Evolutionary conservation across 2,329 filamentous ascomycete species (phyloP).

Genomic region (Colletotrichum zoysiae): DNA sequence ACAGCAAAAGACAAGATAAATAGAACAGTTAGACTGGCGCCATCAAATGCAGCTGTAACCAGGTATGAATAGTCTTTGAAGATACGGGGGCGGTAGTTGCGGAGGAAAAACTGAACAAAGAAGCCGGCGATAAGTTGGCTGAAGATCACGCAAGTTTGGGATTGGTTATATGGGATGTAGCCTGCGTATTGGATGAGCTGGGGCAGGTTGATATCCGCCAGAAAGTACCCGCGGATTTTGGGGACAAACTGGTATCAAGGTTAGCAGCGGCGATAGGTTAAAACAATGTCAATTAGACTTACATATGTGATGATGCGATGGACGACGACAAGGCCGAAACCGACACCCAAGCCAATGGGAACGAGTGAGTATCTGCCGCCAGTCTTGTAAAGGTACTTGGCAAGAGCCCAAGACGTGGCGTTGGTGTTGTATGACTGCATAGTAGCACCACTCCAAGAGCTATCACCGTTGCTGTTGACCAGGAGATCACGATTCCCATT

Average conservation of each 20-base stretch:
- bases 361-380: slow-evolving; percentile 60
- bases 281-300: slow-evolving; percentile 38
- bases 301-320: slow-evolving; percentile 60
- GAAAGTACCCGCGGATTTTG: slow-evolving; percentile 56
- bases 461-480: slow-evolving; percentile 58
- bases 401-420: slow-evolving; percentile 63
- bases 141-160: slow-evolving; percentile 67
- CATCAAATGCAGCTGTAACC: slow-evolving; percentile 65
- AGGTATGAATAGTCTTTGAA: slow-evolving; percentile 68
- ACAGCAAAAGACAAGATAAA: slow-evolving; percentile 69
- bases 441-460: slow-evolving; percentile 65
- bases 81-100: slow-evolving; percentile 64
- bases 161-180: slow-evolving; percentile 66
- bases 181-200: slow-evolving; percentile 68
- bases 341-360: slow-evolving; percentile 63
- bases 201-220: slow-evolving; percentile 62
- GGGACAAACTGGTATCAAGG: slow-evolving; percentile 56
- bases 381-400: slow-evolving; percentile 64
- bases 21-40: slow-evolving; percentile 60
- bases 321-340: slow-evolving; percentile 56
- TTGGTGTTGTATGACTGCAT: slow-evolving; percentile 64
- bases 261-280: neutral
- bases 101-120: slow-evolving; percentile 64
- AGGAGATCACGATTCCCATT: slow-evolving; percentile 62
- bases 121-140: slow-evolving; percentile 60